These are phyloP conservation scores for Pseudocercospora musae DNA, from an alignment of 2,329 filamentous ascomycete genomes.

Conservation along the genomic window DNA sequence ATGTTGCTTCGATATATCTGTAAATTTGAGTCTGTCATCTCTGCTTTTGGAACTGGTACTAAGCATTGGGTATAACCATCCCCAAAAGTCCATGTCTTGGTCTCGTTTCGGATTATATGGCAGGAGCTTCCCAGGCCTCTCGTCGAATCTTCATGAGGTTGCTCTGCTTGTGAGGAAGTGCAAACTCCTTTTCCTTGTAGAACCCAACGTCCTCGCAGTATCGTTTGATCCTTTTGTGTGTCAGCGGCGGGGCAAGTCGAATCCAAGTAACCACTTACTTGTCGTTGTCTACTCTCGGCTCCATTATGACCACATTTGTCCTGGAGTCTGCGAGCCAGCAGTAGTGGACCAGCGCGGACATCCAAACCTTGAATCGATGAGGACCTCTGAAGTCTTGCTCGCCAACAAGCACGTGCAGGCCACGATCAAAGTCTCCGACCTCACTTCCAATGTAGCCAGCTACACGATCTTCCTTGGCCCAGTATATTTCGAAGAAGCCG, in stretches of 20 bases:
- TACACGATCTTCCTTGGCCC: conserved; percentile 88
- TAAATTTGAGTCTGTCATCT: neutral
- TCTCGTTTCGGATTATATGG: conserved; percentile 18
- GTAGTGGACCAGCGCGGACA: conserved; percentile 84
- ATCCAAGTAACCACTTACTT: conserved; percentile 55
- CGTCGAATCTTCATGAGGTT: conserved; percentile 78
- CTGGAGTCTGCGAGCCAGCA: conserved; percentile 73
- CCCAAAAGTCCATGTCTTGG: neutral
- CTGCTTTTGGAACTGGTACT: neutral
- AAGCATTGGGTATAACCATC: conserved; percentile 2
- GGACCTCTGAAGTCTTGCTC: conserved; percentile 86
- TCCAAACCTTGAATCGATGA: conserved; percentile 74
- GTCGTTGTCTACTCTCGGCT: conserved; percentile 86
- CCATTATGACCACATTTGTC: conserved; percentile 78
- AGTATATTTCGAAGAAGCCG: conserved; percentile 97
- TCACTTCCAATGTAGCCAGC: conserved; percentile 64
- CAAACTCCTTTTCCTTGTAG: conserved; percentile 78
- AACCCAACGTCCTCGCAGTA: conserved; percentile 76
- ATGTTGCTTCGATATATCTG: neutral
- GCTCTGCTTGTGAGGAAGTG: conserved; percentile 88
- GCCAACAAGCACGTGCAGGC: conserved; percentile 82
- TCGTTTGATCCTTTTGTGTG: conserved; percentile 57
- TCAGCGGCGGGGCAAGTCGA: conserved; percentile 3
- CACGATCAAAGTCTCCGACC: conserved; percentile 81
- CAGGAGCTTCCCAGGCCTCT: conserved; percentile 74